phyloP scores from a whole-genome alignment of 805 yeast species.

The Priceomyces carsonii region DNA sequence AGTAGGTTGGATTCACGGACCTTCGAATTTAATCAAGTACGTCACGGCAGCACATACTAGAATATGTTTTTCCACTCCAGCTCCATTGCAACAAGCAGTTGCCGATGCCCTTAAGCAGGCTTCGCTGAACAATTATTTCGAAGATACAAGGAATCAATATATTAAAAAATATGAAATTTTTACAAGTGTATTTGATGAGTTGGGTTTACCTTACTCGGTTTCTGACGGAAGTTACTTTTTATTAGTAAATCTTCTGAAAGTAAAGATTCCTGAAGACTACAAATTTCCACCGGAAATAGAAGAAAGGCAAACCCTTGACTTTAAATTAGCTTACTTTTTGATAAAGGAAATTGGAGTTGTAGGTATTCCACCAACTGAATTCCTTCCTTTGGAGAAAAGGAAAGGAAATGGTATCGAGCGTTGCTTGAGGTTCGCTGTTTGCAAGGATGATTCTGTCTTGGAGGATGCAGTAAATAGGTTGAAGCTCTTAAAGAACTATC shows the following conservation, averaged over 20 bases:
- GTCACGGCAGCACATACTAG: conserved; percentile 90
- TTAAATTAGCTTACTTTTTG: conserved; percentile 88
- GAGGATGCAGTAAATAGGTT: conserved; percentile 81
- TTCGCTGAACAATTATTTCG: conserved; percentile 63
- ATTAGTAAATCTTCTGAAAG: conserved; percentile 81
- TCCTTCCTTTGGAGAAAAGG: conserved; percentile 64
- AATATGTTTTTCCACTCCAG: conserved; percentile 87
- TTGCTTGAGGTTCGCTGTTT: conserved; percentile 89
- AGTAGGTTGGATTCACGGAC: conserved; percentile 93
- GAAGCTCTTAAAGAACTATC: conserved; percentile 64
- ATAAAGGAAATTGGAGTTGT: conserved; percentile 92
- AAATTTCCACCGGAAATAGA: conserved; percentile 69
- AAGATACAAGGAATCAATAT: conserved; percentile 66
- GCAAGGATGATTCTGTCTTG: conserved; percentile 83
- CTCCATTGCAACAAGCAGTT: conserved; percentile 91
- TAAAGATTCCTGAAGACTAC: conserved; percentile 74
- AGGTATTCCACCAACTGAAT: conserved; percentile 97
- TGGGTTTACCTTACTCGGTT: conserved; percentile 83
- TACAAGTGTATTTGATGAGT: conserved; percentile 76
- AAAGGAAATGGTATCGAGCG: conserved; percentile 73
- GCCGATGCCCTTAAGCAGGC: conserved; percentile 75
- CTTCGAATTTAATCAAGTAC: conserved; percentile 75
- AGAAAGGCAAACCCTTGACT: conserved; percentile 72
- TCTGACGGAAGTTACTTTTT: conserved; percentile 95
- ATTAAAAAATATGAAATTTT: conserved; percentile 71